Evolutionary conservation across 768 basidiomycete genomes (phyloP), one percentile per base, ranked within the genome.

Genomic region (Hemileccinum rubropunctum): DNA sequence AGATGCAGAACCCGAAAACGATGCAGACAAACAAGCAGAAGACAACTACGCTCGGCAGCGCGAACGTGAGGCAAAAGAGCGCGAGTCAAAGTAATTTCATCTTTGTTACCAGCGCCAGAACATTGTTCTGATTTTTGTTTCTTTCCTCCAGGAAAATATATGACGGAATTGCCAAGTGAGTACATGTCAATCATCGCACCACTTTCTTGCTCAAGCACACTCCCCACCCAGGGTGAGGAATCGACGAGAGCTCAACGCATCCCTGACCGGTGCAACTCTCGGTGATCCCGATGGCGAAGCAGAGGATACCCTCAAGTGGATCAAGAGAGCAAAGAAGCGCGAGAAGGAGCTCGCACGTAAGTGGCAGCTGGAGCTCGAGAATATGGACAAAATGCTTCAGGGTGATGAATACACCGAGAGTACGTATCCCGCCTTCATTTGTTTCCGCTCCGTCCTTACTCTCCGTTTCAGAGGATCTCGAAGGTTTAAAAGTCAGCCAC

Each of bases 401-500:
- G 80, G 69, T 6, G 83, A 82, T 2, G 84, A 86, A 34, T 98
- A 98, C 66, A 83, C 88, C 30, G 95, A 95, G 72, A 88, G 93
- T 93, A 58, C 60, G 90, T 69, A 13, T 7, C 8, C 6, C 28
- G 42, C 30, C 4, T 21, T 36, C 13, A 20, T 30, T 14, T 33
- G 18, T 13, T 42, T 26, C 30, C 23, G 21, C 14, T 42, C 38
- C 47, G 1, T 20, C 17, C 23, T 39, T 58, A 54, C 17, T 3
- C 52, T 14, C 30, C 42, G 28, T 44, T 48, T 12, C 49, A 95
- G 91, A 84, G 74, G 93, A 97, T 73, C 81, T 98, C 58, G 82
- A 78, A 53, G 97, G 97, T 40, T 74, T 99, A 55, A 98, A 97
- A 79, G 97, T 98, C 68, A 86, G 80, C 75, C 97, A 98, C 73